Evolutionary conservation across 2,329 filamentous ascomycete genomes (phyloP), one percentile per base, ranked within the genome.

Genomic region (Colletotrichum cereale): DNA sequence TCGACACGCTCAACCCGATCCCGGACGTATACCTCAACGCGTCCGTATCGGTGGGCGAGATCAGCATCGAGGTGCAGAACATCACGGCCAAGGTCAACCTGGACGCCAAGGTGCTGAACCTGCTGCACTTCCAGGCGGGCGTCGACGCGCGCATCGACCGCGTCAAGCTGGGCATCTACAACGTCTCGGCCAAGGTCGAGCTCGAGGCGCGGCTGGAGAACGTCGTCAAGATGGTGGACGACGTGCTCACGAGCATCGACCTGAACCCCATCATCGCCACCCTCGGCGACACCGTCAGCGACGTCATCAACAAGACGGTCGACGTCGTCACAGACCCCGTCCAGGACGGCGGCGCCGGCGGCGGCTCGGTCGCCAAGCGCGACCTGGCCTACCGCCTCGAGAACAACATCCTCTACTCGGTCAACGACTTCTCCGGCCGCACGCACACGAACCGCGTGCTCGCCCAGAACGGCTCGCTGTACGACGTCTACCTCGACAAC

Each of bases 1-100:
- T 84, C 26, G 82, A 82, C 8, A 75, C 81, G 1, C 82, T 84
- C 0, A 78, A 82, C 29, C 79, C 83, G 1, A 82, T 85, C 56
- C 89, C 89, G 3, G 89, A 91, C 74, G 88, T 90, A 24, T 88
- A 86, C 73, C 85, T 91, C 64, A 90, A 90, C 74, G 89, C 89
- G 11, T 86, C 84, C 1, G 85, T 90, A 0, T 84, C 82, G 63
- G 87, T 91, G 10, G 86, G 87, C 73, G 85, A 88, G 76, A 90
- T 91, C 79, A 82, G 84, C 77, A 85, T 91, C 67, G 82, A 86
- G 60, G 89, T 90, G 16, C 82, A 87, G 71, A 90, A 90, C 75
- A 83, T 90, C 66, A 88, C 87, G 1, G 88, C 88, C 63, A 89
- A 89, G 76, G 84, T 89, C 78, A 90, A 89, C 76, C 82, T 90